Base-by-base conservation (phyloP, 2,329 filamentous ascomycete genomes). In the Nothopassalora personata region DNA sequence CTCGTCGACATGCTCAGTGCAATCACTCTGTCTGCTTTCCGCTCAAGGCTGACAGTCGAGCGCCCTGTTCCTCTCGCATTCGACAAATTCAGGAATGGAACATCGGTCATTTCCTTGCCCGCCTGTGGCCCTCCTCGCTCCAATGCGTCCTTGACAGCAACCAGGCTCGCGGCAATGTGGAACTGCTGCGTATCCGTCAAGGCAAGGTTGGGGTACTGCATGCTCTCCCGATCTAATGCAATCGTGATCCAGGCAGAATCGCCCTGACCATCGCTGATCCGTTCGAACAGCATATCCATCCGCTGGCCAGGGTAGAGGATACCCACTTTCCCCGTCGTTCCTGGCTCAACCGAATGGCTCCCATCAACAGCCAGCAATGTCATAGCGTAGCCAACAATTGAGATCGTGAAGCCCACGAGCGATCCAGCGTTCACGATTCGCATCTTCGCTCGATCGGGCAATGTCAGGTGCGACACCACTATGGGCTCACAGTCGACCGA, bases 1-100 rank as follows among this genome's bases (percentile, higher is more conserved):
- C 76, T 68, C 48, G 75, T 75, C 31, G 76, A 78, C n/a, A 75
- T 74, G 61, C 80, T 80, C 5, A 80, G 68, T 13, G 79, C 68
- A 30, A 78, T 71, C 3, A 71, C 76, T 56, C 75, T 65, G 15
- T 75, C 66, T 10, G 72, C 67, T n/a, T 69, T 71, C 13, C 5
- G 47, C 11, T 68, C 60, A 8, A 57, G 9, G 15, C 27, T 19
- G 19, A 28, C 30, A 8, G 48, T 5, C 18, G n/a, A 27, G 1
- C 2, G 8, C 15, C 27, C 45, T 5, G 31, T 49, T 23, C 50
- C 46, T 18, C 53, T 54, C 23, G 52, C 10, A 9, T 36, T 49
- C 4, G 56, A 34, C 4, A 58, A 51, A 31, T 61, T 53, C 31
- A 61, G 50, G 39, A 53, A 58, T 18, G 36, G 31, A 15, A 53